phyloP scores from a whole-genome alignment of 1,139 yeast genomes.

The Geotrichum klebahnii region DNA sequence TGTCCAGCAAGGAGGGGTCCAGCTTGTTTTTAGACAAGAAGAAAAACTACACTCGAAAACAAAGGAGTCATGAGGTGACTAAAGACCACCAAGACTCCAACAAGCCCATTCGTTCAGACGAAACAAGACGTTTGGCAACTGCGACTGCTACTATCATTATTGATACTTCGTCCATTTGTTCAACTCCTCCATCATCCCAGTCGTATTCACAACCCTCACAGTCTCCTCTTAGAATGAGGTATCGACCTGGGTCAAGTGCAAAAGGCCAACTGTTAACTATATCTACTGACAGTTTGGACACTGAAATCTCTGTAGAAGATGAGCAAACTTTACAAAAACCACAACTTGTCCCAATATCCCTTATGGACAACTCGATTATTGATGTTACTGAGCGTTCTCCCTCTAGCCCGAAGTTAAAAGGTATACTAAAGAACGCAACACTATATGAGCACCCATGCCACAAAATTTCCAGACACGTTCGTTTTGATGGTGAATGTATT shows the following conservation, averaged over 20 bases:
- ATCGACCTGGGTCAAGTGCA: constrained; percentile 2
- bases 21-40: not conserved
- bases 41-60: not conserved
- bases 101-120: no score
- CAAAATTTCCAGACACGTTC: not conserved
- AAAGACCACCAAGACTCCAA: not conserved
- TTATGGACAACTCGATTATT: not conserved
- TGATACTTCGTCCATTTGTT: not conserved
- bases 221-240: not conserved
- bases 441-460: not conserved
- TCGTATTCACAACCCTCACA: constrained; percentile 1
- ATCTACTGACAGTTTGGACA: constrained; percentile 9
- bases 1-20: not conserved
- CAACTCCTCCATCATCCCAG: constrained; percentile 10
- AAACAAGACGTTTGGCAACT: constrained; percentile 2
- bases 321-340: not conserved
- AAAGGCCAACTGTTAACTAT: not conserved
- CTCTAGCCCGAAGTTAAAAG: not conserved
- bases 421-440: constrained; percentile 2
- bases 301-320: constrained; percentile 1
- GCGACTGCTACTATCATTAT: constrained; percentile 10
- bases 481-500: constrained; percentile 4
- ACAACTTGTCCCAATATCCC: no score
- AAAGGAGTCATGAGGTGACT: not conserved
- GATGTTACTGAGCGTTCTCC: not conserved